Evolutionary conservation across 1,284 basidiomycete genomes (phyloP), one percentile per base, ranked within the genome.

Genomic region (Cutaneotrichosporon mucoides): DNA sequence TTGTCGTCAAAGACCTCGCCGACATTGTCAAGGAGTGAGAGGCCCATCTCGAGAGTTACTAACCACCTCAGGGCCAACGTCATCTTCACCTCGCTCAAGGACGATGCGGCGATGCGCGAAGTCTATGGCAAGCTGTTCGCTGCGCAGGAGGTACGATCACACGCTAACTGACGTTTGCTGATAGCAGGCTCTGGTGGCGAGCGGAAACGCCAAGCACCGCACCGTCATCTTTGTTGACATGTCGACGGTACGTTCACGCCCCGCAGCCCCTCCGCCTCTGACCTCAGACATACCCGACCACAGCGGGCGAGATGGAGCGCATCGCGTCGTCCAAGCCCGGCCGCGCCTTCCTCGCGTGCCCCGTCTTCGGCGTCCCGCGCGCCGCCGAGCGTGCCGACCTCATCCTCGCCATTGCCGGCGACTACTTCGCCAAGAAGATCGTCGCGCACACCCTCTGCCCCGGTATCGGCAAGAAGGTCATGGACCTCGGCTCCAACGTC

Each of bases 381-480:
- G 84, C 82, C 16, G 92, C 92, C 0, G 84, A 86, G 36, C 82
- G 81, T 10, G 87, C 85, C 1, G 82, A 86, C 58, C 83, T 95
- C 13, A 73, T 94, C 47, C 82, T 92, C 56, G 83, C 87, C 52
- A 87, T 93, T 80, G 86, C 87, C 3, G 92, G 92, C 7, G 88
- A 92, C 72, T 88, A 90, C 73, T 84, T 85, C 59, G 86, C 86
- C 49, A 93, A 92, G 81, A 89, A 90, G 73, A 84, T 88, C 69
- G 84, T 87, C 3, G 86, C 87, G 1, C 84, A 89, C 70, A 80
- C 88, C 42, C 62, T 77, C 6, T 73, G 92, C 6, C 92, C 92
- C 24, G 85, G 88, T 5, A 83, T 93, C 53, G 91, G 87, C 24
- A 80, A 84, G 61, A 92, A 91, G 77, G 76, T 80, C 15, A 79